These are phyloP conservation scores for Bipolaris bicolor DNA, from an alignment of 2,329 filamentous ascomycete genomes.

Conservation along the genomic window DNA sequence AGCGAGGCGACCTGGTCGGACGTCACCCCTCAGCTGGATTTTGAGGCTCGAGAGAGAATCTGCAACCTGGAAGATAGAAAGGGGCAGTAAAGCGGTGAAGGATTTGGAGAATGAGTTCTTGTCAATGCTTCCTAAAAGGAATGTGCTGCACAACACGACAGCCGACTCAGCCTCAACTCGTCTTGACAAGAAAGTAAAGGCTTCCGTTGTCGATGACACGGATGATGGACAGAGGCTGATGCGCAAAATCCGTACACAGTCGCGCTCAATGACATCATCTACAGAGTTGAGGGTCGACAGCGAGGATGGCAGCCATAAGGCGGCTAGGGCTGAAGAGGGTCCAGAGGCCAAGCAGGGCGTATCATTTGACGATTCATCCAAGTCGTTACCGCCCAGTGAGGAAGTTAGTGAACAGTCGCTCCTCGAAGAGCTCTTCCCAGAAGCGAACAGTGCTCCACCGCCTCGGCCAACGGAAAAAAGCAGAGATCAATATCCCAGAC, in stretches of 20 bases:
- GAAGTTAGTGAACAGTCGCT: slow-evolving; percentile 45
- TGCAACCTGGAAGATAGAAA: not conserved
- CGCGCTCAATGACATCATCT: slow-evolving; percentile 21
- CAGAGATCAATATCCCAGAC: slow-evolving; percentile 36
- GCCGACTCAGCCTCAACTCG: not conserved
- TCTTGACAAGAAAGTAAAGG: not conserved
- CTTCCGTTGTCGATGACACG: not conserved
- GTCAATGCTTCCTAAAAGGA: not conserved
- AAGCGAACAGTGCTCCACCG: slow-evolving; percentile 42
- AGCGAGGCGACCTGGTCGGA: not conserved
- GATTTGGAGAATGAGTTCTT: not conserved
- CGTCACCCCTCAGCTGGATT: too few species aligned
- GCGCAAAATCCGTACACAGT: slow-evolving; percentile 24
- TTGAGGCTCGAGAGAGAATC: not conserved
- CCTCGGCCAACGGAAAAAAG: slow-evolving; percentile 15
- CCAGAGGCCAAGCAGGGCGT: not conserved
- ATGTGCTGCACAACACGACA: not conserved
- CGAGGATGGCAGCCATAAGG: not conserved
- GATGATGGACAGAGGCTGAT: slow-evolving; percentile 17
- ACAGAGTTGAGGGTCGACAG: slow-evolving; percentile 4
- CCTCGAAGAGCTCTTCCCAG: slow-evolving; percentile 62
- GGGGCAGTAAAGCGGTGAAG: too few species aligned
- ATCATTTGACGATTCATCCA: not conserved
- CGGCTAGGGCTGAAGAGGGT: not conserved
- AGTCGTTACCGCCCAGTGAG: slow-evolving; percentile 2